Evolutionary conservation across 176 grass and related monocot species (phyloP), one percentile per base, ranked within the genome.

Genomic region (Sorghum bicolor): DNA sequence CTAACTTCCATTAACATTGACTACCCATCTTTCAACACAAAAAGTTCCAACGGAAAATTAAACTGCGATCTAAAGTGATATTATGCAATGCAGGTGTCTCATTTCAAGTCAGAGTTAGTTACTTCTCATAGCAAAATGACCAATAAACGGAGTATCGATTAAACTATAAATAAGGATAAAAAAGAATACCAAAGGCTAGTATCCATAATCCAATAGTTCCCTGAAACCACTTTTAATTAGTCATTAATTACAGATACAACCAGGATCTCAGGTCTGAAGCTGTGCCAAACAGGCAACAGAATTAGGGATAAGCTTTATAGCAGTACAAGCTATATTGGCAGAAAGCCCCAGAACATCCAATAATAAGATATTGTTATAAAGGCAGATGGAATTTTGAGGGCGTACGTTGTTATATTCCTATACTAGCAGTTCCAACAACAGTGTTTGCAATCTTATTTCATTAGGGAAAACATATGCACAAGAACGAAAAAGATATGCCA

Each of bases 121-220:
- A 41, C 22, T n/a, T 67, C 62, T 48, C 17, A 63, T 77, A 17
- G 28, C 28, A 64, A 81, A 81, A 38, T 40, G 16, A 69, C 32
- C 39, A 11, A 31, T 32, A 9, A 44, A 72, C 2, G 33, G 22
- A 83, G 22, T 6, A 37, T 39, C 15, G 2, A 67, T 37, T 52
- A 52, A 53, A 6, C 14, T 67, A 76, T 24, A 66, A 76, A 57
- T 76, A 84, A 55, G 43, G 31, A 37, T 76, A 67, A 38, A 40
- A 67, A 72, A 39, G 17, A 81, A 25, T 20, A 53, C 19, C 1
- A 25, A 19, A 52, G 48, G 48, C 48, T 52, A 52, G 16, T 52
- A 52, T 52, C 17, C 15, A 52, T 52, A 52, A 6, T 52, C 48
- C 4, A 52, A 20, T 52, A 52, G 16, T 20, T 53, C 50, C 50